A percentile compares a stretch with the other conserved stretches of the same genome.
These are phyloP conservation scores for Hymenoscyphus infarciens DNA, from an alignment of 2,329 filamentous ascomycete genomes.

Conservation along the genomic window DNA sequence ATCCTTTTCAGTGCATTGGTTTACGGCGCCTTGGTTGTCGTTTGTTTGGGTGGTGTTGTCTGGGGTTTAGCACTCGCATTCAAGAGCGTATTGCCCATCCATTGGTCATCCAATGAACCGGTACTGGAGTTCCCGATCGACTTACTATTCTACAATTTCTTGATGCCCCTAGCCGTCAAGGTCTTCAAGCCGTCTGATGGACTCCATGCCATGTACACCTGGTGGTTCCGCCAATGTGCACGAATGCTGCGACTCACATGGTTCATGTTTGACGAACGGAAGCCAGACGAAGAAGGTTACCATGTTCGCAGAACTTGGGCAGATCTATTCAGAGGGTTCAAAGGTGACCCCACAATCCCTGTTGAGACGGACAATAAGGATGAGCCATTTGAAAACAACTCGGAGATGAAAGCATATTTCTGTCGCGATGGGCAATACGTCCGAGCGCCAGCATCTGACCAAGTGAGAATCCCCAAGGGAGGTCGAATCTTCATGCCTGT, in stretches of 20 bases:
- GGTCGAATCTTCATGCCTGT: slow-evolving; percentile 76
- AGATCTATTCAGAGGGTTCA: slow-evolving; percentile 46
- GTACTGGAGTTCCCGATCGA: slow-evolving; percentile 93
- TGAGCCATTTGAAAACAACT: slow-evolving; percentile 45
- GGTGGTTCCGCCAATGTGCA: slow-evolving; percentile 93
- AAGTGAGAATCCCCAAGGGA: slow-evolving; percentile 88
- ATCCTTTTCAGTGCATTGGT: slow-evolving; percentile 95
- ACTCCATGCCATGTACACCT: slow-evolving; percentile 81
- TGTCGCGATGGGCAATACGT: slow-evolving; percentile 77
- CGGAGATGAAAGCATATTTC: slow-evolving; percentile 49
- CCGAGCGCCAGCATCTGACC: slow-evolving; percentile 88
- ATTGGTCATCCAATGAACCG: slow-evolving; percentile 89
- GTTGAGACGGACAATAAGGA: slow-evolving; percentile 19
- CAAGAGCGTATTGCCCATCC: slow-evolving; percentile 76
- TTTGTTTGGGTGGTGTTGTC: slow-evolving; percentile 92
- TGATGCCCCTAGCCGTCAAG: slow-evolving; percentile 83
- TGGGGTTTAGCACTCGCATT: slow-evolving; percentile 76
- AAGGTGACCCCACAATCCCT: slow-evolving; percentile 28
- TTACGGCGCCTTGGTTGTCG: slow-evolving; percentile 86
- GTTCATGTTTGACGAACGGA: slow-evolving; percentile 86
- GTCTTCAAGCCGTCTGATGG: slow-evolving; percentile 83
- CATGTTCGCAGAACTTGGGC: slow-evolving; percentile 59
- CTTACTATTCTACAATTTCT: slow-evolving; percentile 92
- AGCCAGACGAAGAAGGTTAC: slow-evolving; percentile 75
- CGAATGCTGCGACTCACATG: slow-evolving; percentile 76